Evolutionary conservation across 371 early-diverging fungal species (phyloP).

Genomic region (Rhizopus arrhizus): DNA sequence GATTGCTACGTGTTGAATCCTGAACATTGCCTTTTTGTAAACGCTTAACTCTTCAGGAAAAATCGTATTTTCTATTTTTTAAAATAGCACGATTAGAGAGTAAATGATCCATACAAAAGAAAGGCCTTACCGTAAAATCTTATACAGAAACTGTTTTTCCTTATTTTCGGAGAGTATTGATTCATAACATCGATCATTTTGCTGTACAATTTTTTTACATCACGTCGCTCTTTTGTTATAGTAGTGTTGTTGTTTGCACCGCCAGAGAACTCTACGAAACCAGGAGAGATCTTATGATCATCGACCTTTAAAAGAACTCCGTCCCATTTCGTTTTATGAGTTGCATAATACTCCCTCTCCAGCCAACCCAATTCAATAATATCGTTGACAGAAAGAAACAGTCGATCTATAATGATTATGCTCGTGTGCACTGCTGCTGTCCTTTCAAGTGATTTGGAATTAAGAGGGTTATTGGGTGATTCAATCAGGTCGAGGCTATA

Average conservation of each 20-base stretch:
- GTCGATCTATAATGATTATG: constrained; percentile 5
- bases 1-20: constrained; percentile 6
- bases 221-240: constrained; percentile 10
- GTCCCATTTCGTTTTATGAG: constrained; percentile 18
- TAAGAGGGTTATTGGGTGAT: constrained; percentile 15
- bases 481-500: constrained; percentile 18
- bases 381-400: constrained; percentile 15
- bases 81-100: constrained; percentile 8
- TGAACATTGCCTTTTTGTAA: constrained; percentile 10
- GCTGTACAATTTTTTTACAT: constrained; percentile 9
- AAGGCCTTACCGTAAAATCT: constrained; percentile 14
- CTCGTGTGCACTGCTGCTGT: constrained; percentile 15
- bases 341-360: constrained; percentile 14
- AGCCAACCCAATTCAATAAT: constrained; percentile 14
- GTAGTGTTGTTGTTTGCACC: constrained; percentile 8
- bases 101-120: constrained; percentile 4
- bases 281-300: constrained; percentile 12
- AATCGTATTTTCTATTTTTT: constrained; percentile 9
- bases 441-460: constrained; percentile 8
- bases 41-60: constrained; percentile 9
- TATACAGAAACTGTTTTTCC: constrained; percentile 9
- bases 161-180: constrained; percentile 2
- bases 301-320: constrained; percentile 13
- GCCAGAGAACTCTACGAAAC: constrained; percentile 19
- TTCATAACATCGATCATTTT: constrained; percentile 13